phyloP scores from a whole-genome alignment of 768 basidiomycete species.

The Tricholoma matsutake region DNA sequence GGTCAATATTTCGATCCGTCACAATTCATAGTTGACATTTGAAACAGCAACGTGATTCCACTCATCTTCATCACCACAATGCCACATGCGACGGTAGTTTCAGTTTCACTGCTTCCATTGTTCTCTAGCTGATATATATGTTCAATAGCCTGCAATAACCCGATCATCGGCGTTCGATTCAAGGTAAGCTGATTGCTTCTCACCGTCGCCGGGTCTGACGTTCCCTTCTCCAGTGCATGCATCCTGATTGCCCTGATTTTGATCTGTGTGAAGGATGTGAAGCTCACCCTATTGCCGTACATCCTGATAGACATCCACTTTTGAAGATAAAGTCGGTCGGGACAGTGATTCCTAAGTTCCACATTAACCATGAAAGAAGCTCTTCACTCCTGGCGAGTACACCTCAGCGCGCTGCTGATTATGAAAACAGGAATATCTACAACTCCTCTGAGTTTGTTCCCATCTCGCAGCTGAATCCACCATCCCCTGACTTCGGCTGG shows the following conservation, averaged over 20 bases:
- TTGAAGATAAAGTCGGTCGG: constrained; percentile 65
- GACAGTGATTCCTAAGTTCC: constrained; percentile 33
- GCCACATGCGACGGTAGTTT: constrained; percentile 58
- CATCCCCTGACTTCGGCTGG: not conserved
- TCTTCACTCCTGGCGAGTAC: not conserved
- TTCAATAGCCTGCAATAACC: constrained; percentile 41
- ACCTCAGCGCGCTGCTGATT: not conserved
- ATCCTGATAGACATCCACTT: constrained; percentile 68
- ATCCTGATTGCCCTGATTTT: constrained; percentile 72
- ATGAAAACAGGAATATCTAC: constrained; percentile 16
- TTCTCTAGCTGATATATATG: not conserved
- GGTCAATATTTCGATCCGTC: constrained; percentile 16
- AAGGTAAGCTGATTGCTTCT: constrained; percentile 45
- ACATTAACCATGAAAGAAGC: not conserved
- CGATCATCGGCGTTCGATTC: constrained; percentile 64
- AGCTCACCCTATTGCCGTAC: constrained; percentile 72
- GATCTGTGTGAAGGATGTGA: constrained; percentile 82
- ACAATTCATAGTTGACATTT: not conserved
- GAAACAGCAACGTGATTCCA: constrained; percentile 22
- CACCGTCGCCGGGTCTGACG: not conserved
- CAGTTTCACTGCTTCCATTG: not conserved
- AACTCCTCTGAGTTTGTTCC: constrained; percentile 11
- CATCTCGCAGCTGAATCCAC: not conserved
- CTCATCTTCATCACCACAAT: constrained; percentile 34
- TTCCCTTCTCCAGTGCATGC: constrained; percentile 59